Evolutionary conservation across 495 filamentous ascomycete genomes (phyloP).

Genomic region (Penicillium diatomitis): DNA sequence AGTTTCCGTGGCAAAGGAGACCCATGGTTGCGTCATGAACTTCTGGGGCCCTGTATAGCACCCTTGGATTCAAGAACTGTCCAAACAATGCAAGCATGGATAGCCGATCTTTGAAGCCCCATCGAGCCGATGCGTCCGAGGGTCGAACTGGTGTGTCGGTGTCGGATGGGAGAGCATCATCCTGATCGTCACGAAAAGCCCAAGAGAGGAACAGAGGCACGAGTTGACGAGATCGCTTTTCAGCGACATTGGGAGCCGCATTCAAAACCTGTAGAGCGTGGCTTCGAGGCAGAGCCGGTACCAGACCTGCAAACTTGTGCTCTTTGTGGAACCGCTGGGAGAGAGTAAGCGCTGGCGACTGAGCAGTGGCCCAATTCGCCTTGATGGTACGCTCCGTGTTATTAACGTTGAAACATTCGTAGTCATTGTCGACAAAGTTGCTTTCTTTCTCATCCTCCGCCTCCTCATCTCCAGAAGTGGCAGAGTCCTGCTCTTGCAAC

Average conservation of each 20-base stretch:
- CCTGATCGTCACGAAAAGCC: slow-evolving; percentile 44
- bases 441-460: slow-evolving; percentile 17
- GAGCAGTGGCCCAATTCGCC: slow-evolving; percentile 16
- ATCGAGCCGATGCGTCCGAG: slow-evolving; percentile 23
- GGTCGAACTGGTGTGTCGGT: slow-evolving; percentile 6
- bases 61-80: slow-evolving; percentile 74
- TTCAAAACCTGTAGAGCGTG: slow-evolving; percentile 76
- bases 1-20: slow-evolving; percentile 76
- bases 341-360: slow-evolving; percentile 15
- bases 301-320: slow-evolving; percentile 21
- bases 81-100: slow-evolving; percentile 74
- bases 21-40: slow-evolving; percentile 66
- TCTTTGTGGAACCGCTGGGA: slow-evolving; percentile 26
- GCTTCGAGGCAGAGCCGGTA: slow-evolving; percentile 46
- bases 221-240: slow-evolving; percentile 74
- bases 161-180: slow-evolving; percentile 31
- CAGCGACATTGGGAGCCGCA: slow-evolving; percentile 63
- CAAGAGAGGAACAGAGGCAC: slow-evolving; percentile 82
- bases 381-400: slow-evolving; percentile 41
- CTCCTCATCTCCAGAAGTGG: slow-evolving; percentile 12
- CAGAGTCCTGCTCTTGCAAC: slow-evolving; percentile 53
- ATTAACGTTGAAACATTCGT: slow-evolving; percentile 70
- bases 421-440: slow-evolving; percentile 42
- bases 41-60: slow-evolving; percentile 65
- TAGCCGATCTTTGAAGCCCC: slow-evolving; percentile 67